Evolutionary conservation across 2,329 filamentous ascomycete species (phyloP), one percentile per base, ranked within the genome.

Genomic region (Chaetomium strumarium): DNA sequence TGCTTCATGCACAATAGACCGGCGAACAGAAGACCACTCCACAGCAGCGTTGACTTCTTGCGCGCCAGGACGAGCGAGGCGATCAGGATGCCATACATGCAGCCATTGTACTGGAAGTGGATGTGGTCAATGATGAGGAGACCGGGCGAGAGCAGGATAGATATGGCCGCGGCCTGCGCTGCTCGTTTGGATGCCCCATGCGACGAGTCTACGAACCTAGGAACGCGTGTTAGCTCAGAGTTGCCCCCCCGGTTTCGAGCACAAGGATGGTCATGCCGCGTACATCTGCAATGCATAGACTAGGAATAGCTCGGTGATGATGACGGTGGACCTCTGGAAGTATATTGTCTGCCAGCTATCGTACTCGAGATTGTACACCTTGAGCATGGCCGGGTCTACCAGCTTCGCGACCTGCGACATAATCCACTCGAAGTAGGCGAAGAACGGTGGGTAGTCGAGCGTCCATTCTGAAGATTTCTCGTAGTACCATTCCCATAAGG

Each of bases 381-480:
- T 76, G 51, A 97, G 76, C 86, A 99, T 93, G 53, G 77, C 80
- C 20, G 88, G 83, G 66, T 99, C 91, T 57, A 83, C 78, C 66
- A 88, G 81, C 59, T 76, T 80, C 24, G 91, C 93, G 53, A 84
- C 75, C 63, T 93, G 88, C 43, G 92, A 93, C 63, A 99, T 78
- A 41, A 84, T 68, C 90, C 90, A 97, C 77, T 99, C 93, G 72
- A 97, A 96, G 68, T 88, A 91, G 61, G 93, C 93, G 67, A 99
- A 99, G 73, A 97, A 96, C 8, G 93, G 93, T 31, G 93, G 93
- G 68, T 99, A 99, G 73, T 99, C 93, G 65, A 99, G 85, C 0
- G 93, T 99, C 93, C 93, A 99, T 89, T 97, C 90, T 54, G 93
- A 99, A 2, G 91, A 96, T 73, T 91, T 86, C 77, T 99, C 93